Evolutionary conservation across 257 asterid genomes (phyloP).

Genomic region (Solanum megistacrolobum): DNA sequence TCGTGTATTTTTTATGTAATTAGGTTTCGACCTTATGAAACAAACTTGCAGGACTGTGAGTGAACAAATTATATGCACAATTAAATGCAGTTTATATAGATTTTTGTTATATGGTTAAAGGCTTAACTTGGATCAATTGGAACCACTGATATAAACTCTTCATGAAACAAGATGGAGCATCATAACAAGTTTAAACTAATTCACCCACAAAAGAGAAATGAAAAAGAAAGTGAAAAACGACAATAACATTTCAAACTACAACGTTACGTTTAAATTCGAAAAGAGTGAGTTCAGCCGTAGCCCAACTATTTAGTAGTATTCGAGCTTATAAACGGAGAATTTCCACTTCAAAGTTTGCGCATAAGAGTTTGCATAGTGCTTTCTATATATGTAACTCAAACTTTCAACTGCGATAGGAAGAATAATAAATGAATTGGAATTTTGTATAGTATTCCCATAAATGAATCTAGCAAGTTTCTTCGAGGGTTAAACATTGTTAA

Average conservation of each 20-base stretch:
- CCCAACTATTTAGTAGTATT: not conserved
- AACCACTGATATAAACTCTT: not conserved
- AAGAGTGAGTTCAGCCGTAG: not conserved
- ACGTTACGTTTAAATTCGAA: not conserved
- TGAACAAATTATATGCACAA: too few species aligned
- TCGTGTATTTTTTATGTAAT: too few species aligned
- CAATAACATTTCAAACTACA: not conserved
- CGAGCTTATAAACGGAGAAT: not conserved
- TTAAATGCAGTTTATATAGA: too few species aligned
- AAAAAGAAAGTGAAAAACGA: not conserved
- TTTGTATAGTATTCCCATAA: not conserved
- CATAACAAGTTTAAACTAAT: not conserved
- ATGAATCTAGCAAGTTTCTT: not conserved
- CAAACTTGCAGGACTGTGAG: too few species aligned
- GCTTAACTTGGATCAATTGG: not conserved
- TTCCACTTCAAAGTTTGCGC: not conserved
- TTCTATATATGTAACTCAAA: not conserved
- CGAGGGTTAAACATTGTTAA: not conserved
- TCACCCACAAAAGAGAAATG: not conserved
- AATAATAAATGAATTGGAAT: not conserved
- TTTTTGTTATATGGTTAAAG: not conserved
- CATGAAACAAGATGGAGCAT: not conserved
- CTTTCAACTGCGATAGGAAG: not conserved
- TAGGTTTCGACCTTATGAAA: too few species aligned
- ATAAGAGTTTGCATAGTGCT: not conserved